Evolutionary conservation across 139 green algal species (phyloP).

Genomic region (Chlorella sp.): DNA sequence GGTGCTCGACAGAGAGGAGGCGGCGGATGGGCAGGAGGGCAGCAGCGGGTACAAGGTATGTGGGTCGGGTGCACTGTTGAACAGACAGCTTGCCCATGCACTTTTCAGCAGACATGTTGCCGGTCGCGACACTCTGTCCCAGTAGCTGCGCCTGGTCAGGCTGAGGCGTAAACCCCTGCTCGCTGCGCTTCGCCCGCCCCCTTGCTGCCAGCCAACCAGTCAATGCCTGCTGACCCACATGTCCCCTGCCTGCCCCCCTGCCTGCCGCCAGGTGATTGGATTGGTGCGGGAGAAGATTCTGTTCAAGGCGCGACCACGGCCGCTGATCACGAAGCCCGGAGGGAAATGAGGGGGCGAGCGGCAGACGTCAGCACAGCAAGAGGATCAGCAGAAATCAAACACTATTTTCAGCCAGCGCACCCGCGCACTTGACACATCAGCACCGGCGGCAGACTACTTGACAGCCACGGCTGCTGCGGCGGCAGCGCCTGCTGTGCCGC

Average conservation of each 20-base stretch:
- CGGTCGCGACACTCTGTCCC: background rate
- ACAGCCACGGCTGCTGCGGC: background rate
- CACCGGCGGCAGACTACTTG: conserved; percentile 6
- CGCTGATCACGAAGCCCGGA: conserved; percentile 69
- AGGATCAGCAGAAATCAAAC: background rate
- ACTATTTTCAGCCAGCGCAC: background rate
- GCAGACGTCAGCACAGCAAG: background rate
- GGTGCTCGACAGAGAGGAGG: conserved; percentile 63
- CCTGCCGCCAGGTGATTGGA: conserved; percentile 62
- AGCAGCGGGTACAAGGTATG: conserved; percentile 23
- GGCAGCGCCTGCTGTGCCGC: background rate
- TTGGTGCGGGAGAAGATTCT: conserved; percentile 81
- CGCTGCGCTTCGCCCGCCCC: background rate
- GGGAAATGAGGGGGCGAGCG: background rate
- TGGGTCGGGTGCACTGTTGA: background rate
- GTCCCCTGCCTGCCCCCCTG: background rate
- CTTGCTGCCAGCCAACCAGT: background rate
- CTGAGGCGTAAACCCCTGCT: background rate
- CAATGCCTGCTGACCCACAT: background rate
- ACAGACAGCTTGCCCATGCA: background rate
- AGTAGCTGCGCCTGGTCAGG: background rate
- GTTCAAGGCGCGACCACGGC: conserved; percentile 82
- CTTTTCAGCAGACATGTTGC: background rate
- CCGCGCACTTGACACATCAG: background rate
- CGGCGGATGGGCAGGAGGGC: background rate